Base-by-base conservation (phyloP, 306 rosid species). In the Corylus americana region DNA sequence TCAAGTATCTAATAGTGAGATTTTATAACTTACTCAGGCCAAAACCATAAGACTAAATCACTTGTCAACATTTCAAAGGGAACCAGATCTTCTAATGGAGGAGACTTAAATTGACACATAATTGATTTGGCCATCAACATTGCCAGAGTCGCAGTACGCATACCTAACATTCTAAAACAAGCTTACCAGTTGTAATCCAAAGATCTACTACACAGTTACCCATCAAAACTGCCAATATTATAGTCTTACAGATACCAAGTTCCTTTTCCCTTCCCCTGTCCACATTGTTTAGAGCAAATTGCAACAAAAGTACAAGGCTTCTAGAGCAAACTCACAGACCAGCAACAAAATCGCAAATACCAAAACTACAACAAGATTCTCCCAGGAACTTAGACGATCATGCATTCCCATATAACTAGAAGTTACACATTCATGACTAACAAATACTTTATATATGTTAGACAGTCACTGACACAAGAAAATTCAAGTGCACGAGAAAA, bases 31-130 rank as follows among this genome's bases (percentile, higher is more conserved):
- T 11, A 48, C 53, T 51, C 7, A 31, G 8, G 45, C 4, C 14
- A 13, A 31, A 67, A 57, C n/a, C 18, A 44, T 70, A 48, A 77
- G 55, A 71, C 50, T 50, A 51, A n/a, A 70, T 51, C 35, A 72
- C n/a, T 67, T 29, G 71, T 59, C 48, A 50, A 20, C 42, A 14
- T 66, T 54, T 25, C 37, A 69, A 50, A 35, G 13, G 37, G 62
- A 8, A 42, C 66, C 50, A 8, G 25, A 53, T 11, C 25, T 35
- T 6, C 53, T 2, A 16, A 66, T 2, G 17, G 4, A 39, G 59
- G 55, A 62, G 63, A 48, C 14, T 55, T 50, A 3, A 71, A 75
- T 59, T 44, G 29, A 7, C 53, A 12, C 51, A 51, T 61, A 4
- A 12, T 76, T 39, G 27, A 63, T 29, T 47, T 67, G 63, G 48